Conservation (phyloP, 1,139 yeast species). For the Debaryomyces nepalensis region DNA sequence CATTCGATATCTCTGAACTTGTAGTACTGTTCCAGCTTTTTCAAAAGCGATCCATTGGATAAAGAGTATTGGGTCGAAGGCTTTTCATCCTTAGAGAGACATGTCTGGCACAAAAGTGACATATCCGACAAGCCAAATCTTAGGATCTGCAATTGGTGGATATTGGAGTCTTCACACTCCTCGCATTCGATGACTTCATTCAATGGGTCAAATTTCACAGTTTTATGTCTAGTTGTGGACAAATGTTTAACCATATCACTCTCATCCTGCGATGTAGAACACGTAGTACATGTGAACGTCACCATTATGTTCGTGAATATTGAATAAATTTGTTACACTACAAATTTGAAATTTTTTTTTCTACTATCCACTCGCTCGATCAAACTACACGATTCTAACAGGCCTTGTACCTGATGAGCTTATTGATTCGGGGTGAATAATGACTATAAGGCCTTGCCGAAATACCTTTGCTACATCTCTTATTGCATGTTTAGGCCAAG, state of each 20-base stretch:
- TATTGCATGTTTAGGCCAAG: too few relatives aligned
- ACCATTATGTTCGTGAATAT: constrained; percentile 11
- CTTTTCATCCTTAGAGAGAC: constrained; percentile 51
- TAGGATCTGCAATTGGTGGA: constrained; percentile 56
- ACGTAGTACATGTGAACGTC: constrained; percentile 37
- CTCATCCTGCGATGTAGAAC: constrained; percentile 26
- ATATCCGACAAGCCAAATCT: constrained; percentile 62
- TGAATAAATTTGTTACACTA: neutral
- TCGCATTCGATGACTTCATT: constrained; percentile 58
- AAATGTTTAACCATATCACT: constrained; percentile 48
- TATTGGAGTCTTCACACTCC: constrained; percentile 57
- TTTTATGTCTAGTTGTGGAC: constrained; percentile 58
- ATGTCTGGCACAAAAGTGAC: constrained; percentile 52
- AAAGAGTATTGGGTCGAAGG: constrained; percentile 57
- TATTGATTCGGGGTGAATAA: too few relatives aligned
- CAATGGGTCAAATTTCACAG: constrained; percentile 36
- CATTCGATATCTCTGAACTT: constrained; percentile 58
- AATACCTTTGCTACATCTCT: too few relatives aligned
- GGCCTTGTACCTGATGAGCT: too few relatives aligned
- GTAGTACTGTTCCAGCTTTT: constrained; percentile 50
- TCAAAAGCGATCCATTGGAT: constrained; percentile 58
- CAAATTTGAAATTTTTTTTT: too few relatives aligned
- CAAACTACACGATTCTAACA: too few relatives aligned
- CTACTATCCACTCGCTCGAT: too few relatives aligned
- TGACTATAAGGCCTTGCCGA: too few relatives aligned